phyloP scores from a whole-genome alignment of 371 early-diverging fungal species.

The Mortierella sp. region DNA sequence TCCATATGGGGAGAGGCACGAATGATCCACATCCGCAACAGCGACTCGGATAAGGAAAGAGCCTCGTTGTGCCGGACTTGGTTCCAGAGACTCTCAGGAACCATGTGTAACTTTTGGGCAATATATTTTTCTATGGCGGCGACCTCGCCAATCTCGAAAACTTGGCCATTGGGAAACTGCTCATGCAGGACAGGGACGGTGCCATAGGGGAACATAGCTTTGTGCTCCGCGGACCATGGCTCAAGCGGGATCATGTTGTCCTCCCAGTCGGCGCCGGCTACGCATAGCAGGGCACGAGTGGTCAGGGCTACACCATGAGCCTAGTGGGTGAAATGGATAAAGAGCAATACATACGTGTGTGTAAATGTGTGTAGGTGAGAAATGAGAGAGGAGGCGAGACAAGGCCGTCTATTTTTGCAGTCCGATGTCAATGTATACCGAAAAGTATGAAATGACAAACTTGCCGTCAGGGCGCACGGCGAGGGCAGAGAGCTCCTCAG shows the following conservation, averaged over 20 bases:
- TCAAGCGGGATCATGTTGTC: neutral
- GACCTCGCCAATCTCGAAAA: neutral
- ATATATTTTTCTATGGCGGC: neutral
- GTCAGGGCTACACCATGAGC: neutral
- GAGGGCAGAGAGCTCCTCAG: neutral
- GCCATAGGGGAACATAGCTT: neutral
- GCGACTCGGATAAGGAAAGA: neutral
- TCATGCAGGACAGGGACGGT: neutral
- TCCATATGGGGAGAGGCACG: slow-evolving; percentile 1
- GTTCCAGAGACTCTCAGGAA: neutral
- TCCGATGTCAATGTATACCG: neutral
- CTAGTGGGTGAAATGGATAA: neutral
- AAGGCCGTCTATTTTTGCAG: neutral
- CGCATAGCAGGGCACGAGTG: slow-evolving; percentile 3
- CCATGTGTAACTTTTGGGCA: slow-evolving; percentile 1
- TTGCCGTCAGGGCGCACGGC: neutral
- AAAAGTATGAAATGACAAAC: neutral
- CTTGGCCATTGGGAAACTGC: neutral
- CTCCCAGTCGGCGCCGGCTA: neutral
- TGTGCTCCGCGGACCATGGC: neutral
- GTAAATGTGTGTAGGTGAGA: neutral
- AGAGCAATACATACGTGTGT: neutral
- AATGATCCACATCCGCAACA: neutral
- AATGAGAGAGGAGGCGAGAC: neutral
- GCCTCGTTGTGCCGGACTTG: slow-evolving; percentile 5